Evolutionary conservation across 176 grass and related monocot genomes (phyloP), one percentile per base, ranked within the genome.

Genomic region (Triticum timopheevii): DNA sequence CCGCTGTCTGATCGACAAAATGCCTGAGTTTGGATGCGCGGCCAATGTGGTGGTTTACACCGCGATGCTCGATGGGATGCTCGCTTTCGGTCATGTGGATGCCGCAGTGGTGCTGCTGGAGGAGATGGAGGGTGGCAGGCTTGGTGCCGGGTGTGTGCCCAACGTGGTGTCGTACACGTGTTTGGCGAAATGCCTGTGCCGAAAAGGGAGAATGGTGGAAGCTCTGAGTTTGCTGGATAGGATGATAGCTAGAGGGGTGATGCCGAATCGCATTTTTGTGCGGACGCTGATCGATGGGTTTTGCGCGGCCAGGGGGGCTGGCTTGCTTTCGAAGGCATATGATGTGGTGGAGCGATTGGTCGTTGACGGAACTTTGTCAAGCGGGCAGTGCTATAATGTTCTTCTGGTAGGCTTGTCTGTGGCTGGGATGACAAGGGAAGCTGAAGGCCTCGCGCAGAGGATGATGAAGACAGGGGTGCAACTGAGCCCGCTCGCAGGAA

Each of bases 121-220:
- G 28, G 87, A 92, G 73, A 98, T 98, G 96, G 96, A 98, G 49
- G 12, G 35, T 13, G 62, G 65, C 0, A 4, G 17, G 11, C 15
- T 90, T 30, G 93, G 89, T 3, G 72, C 27, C 0, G 83, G 35
- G 28, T 94, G 90, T 16, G 76, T 64, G 5, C 93, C 96, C 10
- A 98, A 92, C 15, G 86, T 91, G 4, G 93, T 98, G 96, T 92
- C 91, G 2, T 98, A 98, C 73, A 95, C 93, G 0, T 94, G 93
- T 91, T 91, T 92, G 96, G 90, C 94, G 64, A 95, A 98, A 94
- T 92, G 93, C 84, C 91, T 95, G 68, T 92, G 81, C 87, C 79
- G 77, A 35, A 92, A 91, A 17, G 84, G 63, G 8, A 68, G 59
- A 27, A 52, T 84, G 74, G 84, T 47, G 36, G 88, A 94, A 8